Conservation (phyloP, 176 grass and related monocot species). For the Alopecurus myosuroides region DNA sequence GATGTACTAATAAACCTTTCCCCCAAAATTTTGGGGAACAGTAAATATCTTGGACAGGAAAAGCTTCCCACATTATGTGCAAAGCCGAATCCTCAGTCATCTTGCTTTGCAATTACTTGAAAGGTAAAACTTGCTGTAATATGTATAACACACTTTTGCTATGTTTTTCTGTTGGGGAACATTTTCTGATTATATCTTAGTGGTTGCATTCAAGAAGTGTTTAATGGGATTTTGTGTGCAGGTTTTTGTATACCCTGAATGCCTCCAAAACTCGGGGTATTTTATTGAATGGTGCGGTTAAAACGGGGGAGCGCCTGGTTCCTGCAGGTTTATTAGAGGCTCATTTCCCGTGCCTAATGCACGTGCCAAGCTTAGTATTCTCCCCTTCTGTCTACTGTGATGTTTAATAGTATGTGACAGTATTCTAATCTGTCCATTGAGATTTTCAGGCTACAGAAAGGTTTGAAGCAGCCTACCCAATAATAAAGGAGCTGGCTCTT, state of each 20-base stretch:
- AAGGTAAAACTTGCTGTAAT: constrained; percentile 43
- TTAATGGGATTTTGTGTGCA: constrained; percentile 27
- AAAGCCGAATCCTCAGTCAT: constrained; percentile 83
- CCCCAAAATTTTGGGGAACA: constrained; percentile 66
- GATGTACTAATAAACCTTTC: constrained; percentile 50
- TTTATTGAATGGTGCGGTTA: constrained; percentile 84
- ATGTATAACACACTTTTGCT: not conserved
- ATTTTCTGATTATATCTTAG: not conserved
- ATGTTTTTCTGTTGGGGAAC: not conserved
- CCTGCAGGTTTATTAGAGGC: constrained; percentile 72
- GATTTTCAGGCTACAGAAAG: constrained; percentile 87
- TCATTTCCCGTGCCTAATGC: constrained; percentile 56
- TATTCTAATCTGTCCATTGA: not conserved
- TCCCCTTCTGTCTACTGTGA: not conserved
- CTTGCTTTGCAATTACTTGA: constrained; percentile 88
- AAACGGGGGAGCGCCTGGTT: constrained; percentile 81
- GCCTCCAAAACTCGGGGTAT: constrained; percentile 70
- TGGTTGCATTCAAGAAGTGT: not conserved
- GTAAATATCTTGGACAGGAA: constrained; percentile 81
- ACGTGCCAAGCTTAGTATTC: constrained; percentile 57
- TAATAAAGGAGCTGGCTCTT: constrained; percentile 86
- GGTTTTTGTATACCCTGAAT: constrained; percentile 64
- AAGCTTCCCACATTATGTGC: constrained; percentile 75
- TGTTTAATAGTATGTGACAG: not conserved
- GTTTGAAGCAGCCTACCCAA: constrained; percentile 75